Evolutionary conservation across 2,329 filamentous ascomycete species (phyloP).

Genomic region (Fusarium duplospermum): DNA sequence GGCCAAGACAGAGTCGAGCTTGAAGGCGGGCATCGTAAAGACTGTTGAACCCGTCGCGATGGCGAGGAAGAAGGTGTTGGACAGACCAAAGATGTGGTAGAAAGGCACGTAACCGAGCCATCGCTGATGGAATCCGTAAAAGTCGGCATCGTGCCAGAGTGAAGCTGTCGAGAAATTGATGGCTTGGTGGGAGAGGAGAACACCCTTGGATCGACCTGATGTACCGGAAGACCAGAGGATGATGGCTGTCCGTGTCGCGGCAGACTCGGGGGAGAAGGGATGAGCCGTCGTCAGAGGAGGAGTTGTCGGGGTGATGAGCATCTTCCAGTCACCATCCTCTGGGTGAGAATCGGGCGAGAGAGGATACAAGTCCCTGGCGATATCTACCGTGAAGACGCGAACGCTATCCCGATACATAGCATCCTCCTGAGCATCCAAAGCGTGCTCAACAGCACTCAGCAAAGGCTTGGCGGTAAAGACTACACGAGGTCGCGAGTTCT

Average conservation of each 20-base stretch:
- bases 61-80: slow-evolving; percentile 69
- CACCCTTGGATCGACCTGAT: slow-evolving; percentile 80
- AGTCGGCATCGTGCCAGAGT: slow-evolving; percentile 62
- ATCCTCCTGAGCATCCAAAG: slow-evolving; percentile 50
- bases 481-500: slow-evolving; percentile 53
- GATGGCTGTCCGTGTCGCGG: slow-evolving; percentile 67
- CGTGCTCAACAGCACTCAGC: slow-evolving; percentile 49
- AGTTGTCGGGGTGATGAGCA: slow-evolving; percentile 63
- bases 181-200: slow-evolving; percentile 77
- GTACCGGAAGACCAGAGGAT: slow-evolving; percentile 68
- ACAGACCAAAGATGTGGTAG: slow-evolving; percentile 72
- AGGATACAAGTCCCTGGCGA: slow-evolving; percentile 50
- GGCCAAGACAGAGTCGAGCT: slow-evolving; percentile 73
- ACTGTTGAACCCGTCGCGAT: slow-evolving; percentile 65
- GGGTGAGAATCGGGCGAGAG: slow-evolving; percentile 29
- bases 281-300: slow-evolving; percentile 58
- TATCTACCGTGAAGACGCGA: slow-evolving; percentile 69
- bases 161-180: slow-evolving; percentile 67
- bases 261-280: slow-evolving; percentile 48
- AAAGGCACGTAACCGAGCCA: slow-evolving; percentile 76
- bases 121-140: slow-evolving; percentile 53
- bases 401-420: slow-evolving; percentile 52
- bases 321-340: slow-evolving; percentile 65
- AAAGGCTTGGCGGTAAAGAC: slow-evolving; percentile 51
- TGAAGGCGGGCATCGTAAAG: slow-evolving; percentile 78